Percentiles rank a stretch among this genome's conserved stretches.
Evolutionary conservation across 2,329 filamentous ascomycete genomes (phyloP).

Genomic region (Hypoxylon sp.): DNA sequence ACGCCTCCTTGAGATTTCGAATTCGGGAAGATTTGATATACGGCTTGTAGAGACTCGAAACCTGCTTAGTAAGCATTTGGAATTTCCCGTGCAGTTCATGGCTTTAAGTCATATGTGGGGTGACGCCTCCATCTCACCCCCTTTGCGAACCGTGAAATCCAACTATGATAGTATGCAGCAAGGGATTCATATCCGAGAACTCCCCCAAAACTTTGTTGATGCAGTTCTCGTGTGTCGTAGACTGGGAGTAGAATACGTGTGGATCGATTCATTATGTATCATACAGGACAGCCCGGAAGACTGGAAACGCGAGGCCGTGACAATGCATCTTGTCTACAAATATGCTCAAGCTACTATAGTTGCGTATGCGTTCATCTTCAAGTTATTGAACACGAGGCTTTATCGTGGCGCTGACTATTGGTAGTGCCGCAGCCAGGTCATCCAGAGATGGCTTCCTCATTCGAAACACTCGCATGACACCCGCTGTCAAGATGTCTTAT

Average conservation of each 20-base stretch:
- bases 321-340: neutral
- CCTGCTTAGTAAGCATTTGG: neutral
- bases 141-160: slow-evolving; percentile 1
- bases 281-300: slow-evolving; percentile 1
- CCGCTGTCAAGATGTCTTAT: neutral
- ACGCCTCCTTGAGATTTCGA: neutral
- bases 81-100: neutral
- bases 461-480: neutral
- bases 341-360: neutral
- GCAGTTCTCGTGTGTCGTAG: neutral
- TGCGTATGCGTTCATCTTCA: neutral
- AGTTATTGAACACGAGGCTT: neutral
- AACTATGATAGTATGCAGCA: neutral
- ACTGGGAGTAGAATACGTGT: neutral
- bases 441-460: neutral
- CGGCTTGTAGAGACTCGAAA: neutral
- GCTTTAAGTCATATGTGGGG: slow-evolving; percentile 1
- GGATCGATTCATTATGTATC: slow-evolving; percentile 16
- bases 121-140: neutral
- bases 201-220: neutral
- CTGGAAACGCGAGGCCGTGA: slow-evolving; percentile 1
- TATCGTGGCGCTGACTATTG: neutral
- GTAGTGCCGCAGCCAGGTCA: neutral
- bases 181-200: neutral
- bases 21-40: neutral